Conservation (phyloP, 176 grass and related monocot genomes). For the Aegilops sharonensis region DNA sequence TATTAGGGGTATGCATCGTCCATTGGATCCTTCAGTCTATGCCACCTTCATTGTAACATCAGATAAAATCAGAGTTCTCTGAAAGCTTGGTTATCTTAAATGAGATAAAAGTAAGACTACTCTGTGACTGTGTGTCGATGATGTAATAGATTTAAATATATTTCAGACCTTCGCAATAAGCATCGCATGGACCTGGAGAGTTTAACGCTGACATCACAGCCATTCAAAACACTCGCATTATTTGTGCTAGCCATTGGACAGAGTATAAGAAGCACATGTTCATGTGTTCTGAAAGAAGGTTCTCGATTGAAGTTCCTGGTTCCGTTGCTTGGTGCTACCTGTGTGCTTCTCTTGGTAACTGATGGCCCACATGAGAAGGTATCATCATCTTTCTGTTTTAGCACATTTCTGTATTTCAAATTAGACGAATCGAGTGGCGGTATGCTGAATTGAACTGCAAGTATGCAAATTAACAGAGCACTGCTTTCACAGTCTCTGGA, state of each 20-base stretch:
- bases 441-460: conserved; percentile 4
- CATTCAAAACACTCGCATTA: conserved; percentile 61
- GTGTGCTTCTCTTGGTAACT: conserved; percentile 43
- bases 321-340: conserved; percentile 38
- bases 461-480: conserved; percentile 4
- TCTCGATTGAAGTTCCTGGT: conserved; percentile 44
- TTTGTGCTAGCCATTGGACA: conserved; percentile 68
- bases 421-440: background rate
- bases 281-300: conserved; percentile 60
- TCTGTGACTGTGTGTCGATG: background rate
- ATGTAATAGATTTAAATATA: conserved; percentile 29
- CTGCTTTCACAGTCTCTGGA: background rate
- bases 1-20: background rate
- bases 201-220: conserved; percentile 65
- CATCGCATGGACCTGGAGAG: conserved; percentile 61
- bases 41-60: background rate
- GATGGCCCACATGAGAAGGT: conserved; percentile 79
- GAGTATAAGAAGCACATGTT: conserved; percentile 48
- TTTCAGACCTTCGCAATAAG: conserved; percentile 64
- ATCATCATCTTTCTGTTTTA: conserved; percentile 13
- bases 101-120: background rate
- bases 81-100: background rate
- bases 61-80: background rate
- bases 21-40: conserved; percentile 7
- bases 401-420: background rate